Base-by-base conservation (phyloP, 352 stramenopile genomes). In the Phytophthora hybrid region DNA sequence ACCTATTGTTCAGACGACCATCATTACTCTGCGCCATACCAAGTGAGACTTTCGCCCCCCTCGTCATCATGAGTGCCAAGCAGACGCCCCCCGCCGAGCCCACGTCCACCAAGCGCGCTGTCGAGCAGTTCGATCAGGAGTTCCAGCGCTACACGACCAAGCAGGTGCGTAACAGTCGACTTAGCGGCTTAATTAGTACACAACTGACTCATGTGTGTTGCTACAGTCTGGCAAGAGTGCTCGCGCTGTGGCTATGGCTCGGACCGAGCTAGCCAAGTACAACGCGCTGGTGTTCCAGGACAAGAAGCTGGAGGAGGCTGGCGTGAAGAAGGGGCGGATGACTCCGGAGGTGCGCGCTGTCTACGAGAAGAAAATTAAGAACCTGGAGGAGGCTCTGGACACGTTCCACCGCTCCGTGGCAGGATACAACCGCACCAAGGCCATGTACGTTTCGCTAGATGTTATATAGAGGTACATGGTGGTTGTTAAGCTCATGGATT, bases 91-190 rank as follows among this genome's bases (percentile, higher is more conserved):
- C 69, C 21, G 56, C 46, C 10, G 73, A 77, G 58, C 57, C 74
- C 5, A 77, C 59, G 58, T 77, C 72, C 26, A 72, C 67, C 60
- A 83, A 85, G 71, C 67, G 66, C 46, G 79, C 85, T 1, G 82
- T 84, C 21, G 87, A 95, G 44, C 87, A 95, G 74, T 96, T 94
- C 69, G 90, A 96, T 72, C 79, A 88, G 18, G 90, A 96, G 76
- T 96, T 96, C 73, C 86, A 92, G 73, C 85, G 86, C 57, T 96
- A 96, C 74, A 94, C 89, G 59, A 94, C 82, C 72, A 93, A 93
- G 65, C 86, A 95, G 59, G 88, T 94, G 47, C 39, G 70, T 52
- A 11, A 31, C 14, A 2, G 10, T 47, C 19, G 47, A 29, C 14
- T 18, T 32, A 29, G 47, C 16, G 14, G 41, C 14, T 49, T n/a